These are phyloP conservation scores for Fusarium anguioides DNA, from an alignment of 2,329 filamentous ascomycete genomes.

Conservation along the genomic window DNA sequence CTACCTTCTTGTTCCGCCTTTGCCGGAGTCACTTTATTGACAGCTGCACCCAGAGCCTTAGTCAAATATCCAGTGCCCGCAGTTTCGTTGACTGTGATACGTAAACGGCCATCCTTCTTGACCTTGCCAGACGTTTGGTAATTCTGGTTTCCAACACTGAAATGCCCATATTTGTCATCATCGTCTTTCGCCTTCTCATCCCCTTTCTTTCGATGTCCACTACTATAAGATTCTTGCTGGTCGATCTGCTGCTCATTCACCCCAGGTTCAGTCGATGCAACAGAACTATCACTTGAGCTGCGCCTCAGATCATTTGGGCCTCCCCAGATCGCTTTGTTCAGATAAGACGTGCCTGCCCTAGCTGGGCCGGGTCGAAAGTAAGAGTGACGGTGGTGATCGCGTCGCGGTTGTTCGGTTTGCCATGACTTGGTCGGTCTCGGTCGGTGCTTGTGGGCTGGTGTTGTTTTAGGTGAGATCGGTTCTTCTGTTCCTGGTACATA, in stretches of 20 bases:
- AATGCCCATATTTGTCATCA: conserved; percentile 48
- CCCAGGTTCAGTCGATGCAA: conserved; percentile 24
- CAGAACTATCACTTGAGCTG: conserved; percentile 28
- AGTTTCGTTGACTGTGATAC: conserved; percentile 78
- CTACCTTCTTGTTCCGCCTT: conserved; percentile 5
- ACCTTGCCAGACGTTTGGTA: conserved; percentile 74
- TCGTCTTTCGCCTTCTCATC: conserved; percentile 32
- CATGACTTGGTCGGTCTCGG: conserved; percentile 37
- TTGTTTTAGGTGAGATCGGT: conserved; percentile 3
- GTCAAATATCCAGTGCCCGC: conserved; percentile 77
- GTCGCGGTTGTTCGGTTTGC: conserved; percentile 35
- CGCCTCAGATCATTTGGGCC: not conserved
- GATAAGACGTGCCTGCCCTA: conserved; percentile 38
- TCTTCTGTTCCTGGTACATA: not conserved
- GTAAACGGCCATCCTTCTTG: conserved; percentile 75
- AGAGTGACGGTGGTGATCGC: conserved; percentile 11
- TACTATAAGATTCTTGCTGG: not conserved
- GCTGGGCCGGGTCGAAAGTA: conserved; percentile 33
- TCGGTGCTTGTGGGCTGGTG: conserved; percentile 8
- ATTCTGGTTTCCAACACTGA: conserved; percentile 71
- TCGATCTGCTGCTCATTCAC: conserved; percentile 3
- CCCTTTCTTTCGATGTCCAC: conserved; percentile 2
- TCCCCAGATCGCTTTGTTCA: conserved; percentile 38
- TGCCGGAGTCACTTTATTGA: conserved; percentile 53
- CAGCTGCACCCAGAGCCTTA: conserved; percentile 75